These are phyloP conservation scores for Claviceps maximensis DNA, from an alignment of 2,329 filamentous ascomycete species.

Conservation along the genomic window DNA sequence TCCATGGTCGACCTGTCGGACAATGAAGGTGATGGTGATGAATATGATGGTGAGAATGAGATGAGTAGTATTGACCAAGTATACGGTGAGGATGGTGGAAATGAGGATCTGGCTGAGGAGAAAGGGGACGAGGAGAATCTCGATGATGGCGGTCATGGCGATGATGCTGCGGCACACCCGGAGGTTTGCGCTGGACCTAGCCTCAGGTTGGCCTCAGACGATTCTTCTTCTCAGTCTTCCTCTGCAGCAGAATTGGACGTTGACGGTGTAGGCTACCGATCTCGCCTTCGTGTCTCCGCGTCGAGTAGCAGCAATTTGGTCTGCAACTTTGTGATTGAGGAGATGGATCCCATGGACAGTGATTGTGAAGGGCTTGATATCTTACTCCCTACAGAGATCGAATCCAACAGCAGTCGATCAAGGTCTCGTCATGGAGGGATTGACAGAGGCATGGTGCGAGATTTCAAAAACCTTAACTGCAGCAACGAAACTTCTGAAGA, in stretches of 20 bases:
- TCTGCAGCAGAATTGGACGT: not conserved
- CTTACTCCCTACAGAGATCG: conserved; percentile 32
- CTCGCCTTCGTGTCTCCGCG: conserved; percentile 8
- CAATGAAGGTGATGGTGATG: not conserved
- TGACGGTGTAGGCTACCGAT: not conserved
- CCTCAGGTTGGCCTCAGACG: not conserved
- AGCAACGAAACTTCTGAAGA: conserved; percentile 24
- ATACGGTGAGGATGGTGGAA: not conserved
- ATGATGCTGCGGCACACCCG: not conserved
- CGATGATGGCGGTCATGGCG: not conserved
- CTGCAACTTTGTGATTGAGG: conserved; percentile 30
- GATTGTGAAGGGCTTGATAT: conserved; percentile 29
- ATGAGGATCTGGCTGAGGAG: not conserved
- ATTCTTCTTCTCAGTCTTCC: not conserved
- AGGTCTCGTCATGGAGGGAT: conserved; percentile 25
- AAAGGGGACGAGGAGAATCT: not conserved
- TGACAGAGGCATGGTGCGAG: conserved; percentile 30
- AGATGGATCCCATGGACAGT: conserved; percentile 32
- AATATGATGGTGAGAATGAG: not conserved
- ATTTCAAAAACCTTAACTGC: conserved; percentile 33
- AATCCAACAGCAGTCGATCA: conserved; percentile 30
- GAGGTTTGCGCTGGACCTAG: not conserved
- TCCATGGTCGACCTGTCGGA: not conserved
- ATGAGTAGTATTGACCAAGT: not conserved
- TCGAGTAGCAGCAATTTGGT: conserved; percentile 8